Evolutionary conservation across 345 rosid genomes (phyloP), one percentile per base, ranked within the genome.

Genomic region (Corchorus olitorius): DNA sequence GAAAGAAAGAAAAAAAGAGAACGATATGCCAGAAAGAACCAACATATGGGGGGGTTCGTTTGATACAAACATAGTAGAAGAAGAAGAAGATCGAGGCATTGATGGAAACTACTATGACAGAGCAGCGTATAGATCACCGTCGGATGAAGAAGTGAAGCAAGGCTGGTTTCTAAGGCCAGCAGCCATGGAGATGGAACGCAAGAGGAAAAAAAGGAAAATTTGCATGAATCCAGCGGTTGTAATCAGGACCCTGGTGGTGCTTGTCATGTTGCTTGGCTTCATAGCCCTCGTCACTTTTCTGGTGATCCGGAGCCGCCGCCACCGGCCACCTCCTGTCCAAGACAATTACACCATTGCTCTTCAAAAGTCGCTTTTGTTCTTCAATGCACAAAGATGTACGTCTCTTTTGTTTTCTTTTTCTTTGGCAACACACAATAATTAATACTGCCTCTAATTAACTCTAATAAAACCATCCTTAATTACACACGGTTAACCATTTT

Each of bases 311-410:
- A 17, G 2, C 19, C 39, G 1, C 54, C 81, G 15, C 76, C 76
- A 64, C 55, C 78, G 56, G 0, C 49, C 58, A 0, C 54, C 56
- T 8, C 53, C 72, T 5, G 53, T 14, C 8, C 72, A 65, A 33
- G 84, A 77, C 50, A 77, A 77, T 53, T 81, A 77, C 75, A 77
- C 76, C 43, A 34, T 62, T 69, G 81, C 73, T 48, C 81, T 80
- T 54, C 76, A 55, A 4, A 56, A 16, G 39, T 67, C 76, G 14
- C 83, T 80, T 54, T 16, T 70, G 79, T 75, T 80, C 83, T 75
- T 80, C 65, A 63, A 80, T 34, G 83, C 79, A 4, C 78, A 69
- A 70, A 52, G 76, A 45, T 77, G 78, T 77, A 45, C 2, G 84
- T 66, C 27, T 19, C 66, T 13, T 41, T 67, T 20, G 14, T 46